Evolutionary conservation across 2,329 filamentous ascomycete genomes (phyloP).

Genomic region (Arthrobotrys iridis): DNA sequence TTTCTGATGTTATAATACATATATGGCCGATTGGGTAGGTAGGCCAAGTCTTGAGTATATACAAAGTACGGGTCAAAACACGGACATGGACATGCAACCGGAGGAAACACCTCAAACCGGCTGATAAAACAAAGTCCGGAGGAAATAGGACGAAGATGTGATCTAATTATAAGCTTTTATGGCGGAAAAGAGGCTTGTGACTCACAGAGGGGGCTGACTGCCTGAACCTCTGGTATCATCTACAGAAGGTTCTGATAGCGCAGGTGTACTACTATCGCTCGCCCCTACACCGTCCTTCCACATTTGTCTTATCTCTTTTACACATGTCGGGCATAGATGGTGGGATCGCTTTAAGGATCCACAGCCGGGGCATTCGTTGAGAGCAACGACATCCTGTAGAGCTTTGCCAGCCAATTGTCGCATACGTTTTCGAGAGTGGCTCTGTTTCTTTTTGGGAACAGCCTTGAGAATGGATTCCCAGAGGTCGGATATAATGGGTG

Average conservation of each 20-base stretch:
- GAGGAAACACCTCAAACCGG: background rate
- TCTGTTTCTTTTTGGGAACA: constrained; percentile 98
- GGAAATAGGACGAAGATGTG: background rate
- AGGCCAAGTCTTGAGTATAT: background rate
- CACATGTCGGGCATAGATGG: constrained; percentile 85
- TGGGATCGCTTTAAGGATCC: constrained; percentile 89
- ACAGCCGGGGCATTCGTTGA: constrained; percentile 90
- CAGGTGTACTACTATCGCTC: background rate
- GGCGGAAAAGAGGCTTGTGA: too few species aligned
- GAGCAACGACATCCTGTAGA: constrained; percentile 83
- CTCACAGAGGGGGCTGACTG: background rate
- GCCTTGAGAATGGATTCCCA: constrained; percentile 83
- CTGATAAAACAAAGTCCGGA: background rate
- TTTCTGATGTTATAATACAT: constrained; percentile 6
- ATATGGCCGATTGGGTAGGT: background rate
- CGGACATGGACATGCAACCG: too few species aligned
- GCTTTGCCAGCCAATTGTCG: constrained; percentile 96
- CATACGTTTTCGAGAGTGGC: constrained; percentile 92
- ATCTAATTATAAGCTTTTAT: background rate
- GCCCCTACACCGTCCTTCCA: constrained; percentile 61
- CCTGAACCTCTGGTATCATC: background rate
- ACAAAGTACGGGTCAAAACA: too few species aligned
- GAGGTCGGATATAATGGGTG: constrained; percentile 68
- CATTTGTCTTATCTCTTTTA: constrained; percentile 69
- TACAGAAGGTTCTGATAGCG: background rate